These are phyloP conservation scores for Calonectria pauciramosa DNA, from an alignment of 2,329 filamentous ascomycete species.

Conservation along the genomic window DNA sequence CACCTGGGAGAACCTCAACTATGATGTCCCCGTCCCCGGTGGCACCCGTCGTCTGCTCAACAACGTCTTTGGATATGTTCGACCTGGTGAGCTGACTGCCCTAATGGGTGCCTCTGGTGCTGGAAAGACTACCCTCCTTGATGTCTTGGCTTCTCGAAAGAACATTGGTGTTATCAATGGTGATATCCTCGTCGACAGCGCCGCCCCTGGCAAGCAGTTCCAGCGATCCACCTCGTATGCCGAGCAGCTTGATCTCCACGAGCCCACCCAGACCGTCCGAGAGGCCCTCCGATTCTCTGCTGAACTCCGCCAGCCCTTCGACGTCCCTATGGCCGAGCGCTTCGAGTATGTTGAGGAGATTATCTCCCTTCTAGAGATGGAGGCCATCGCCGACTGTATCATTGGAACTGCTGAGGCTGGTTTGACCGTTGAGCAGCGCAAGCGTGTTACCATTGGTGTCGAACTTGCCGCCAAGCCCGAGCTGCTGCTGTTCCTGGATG, in stretches of 20 bases:
- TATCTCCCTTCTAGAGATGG: constrained; percentile 71
- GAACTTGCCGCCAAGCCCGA: constrained; percentile 88
- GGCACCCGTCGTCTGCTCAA: constrained; percentile 69
- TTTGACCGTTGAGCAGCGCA: constrained; percentile 75
- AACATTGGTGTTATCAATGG: constrained; percentile 72
- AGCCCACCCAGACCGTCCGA: constrained; percentile 72
- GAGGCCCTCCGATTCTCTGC: constrained; percentile 76
- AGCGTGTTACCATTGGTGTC: constrained; percentile 91
- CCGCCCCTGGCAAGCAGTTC: constrained; percentile 70
- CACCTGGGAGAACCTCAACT: constrained; percentile 89
- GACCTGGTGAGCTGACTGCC: constrained; percentile 82
- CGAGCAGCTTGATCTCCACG: constrained; percentile 74
- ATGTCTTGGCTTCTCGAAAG: constrained; percentile 76
- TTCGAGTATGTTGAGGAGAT: constrained; percentile 73
- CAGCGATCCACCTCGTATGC: constrained; percentile 74
- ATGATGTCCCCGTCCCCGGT: constrained; percentile 74
- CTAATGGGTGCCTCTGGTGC: constrained; percentile 89
- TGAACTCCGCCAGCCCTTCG: constrained; percentile 69
- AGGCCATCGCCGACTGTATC: constrained; percentile 70
- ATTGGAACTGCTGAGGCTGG: constrained; percentile 76
- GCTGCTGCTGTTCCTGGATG: constrained; percentile 82
- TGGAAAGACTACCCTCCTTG: constrained; percentile 87
- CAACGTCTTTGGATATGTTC: constrained; percentile 76
- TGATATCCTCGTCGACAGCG: constrained; percentile 69
- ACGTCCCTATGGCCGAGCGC: constrained; percentile 67